Base-by-base conservation (phyloP, 495 filamentous ascomycete species). In the Talaromyces adpressus region DNA sequence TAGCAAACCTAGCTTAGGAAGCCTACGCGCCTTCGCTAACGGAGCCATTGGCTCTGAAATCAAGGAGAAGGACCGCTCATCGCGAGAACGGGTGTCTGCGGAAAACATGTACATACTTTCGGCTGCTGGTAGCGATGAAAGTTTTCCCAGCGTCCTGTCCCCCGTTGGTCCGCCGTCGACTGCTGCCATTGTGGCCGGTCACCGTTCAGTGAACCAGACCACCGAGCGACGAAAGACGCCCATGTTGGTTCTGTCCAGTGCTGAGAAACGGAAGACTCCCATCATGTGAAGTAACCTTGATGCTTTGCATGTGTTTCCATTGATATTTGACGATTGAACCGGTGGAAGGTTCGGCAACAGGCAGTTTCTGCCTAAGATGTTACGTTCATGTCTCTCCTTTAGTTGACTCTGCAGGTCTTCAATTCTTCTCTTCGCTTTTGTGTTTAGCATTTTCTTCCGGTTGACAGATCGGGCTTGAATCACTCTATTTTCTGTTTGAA, bases 1-100 rank as follows among this genome's bases (percentile, higher is more conserved):
- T 4, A 90, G 90, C 68, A 85, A 89, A 79, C 82, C 86, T 29
- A 92, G 88, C 71, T 80, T 92, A 58, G 89, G 90, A 62, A 92
- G 89, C 74, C 83, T 92, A 51, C 89, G 91, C 59, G 89, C 88
- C 59, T 89, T 82, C 64, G 89, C 87, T 36, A 87, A 86, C 67
- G 91, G 91, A 54, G 91, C 91, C 52, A 96, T 96, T 67, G 91
- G 91, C 57, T 93, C 90, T 27, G 91, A 92, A 79, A 85, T 87
- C 67, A 87, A 87, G 70, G 81, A 81, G 63, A 87, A 87, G 71
- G 81, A 81, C 63, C 80, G 84, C 68, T 79, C 80, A 70, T 82
- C 88, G 72, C 75, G 83, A 56, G 81, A 90, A 71, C 77, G 85
- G 76, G 85, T 71, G 56, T 83, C 83, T 36, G 73, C 73, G 12